Base-by-base conservation (phyloP, 1,139 yeast species). In the Suhomyces bolitotheri region DNA sequence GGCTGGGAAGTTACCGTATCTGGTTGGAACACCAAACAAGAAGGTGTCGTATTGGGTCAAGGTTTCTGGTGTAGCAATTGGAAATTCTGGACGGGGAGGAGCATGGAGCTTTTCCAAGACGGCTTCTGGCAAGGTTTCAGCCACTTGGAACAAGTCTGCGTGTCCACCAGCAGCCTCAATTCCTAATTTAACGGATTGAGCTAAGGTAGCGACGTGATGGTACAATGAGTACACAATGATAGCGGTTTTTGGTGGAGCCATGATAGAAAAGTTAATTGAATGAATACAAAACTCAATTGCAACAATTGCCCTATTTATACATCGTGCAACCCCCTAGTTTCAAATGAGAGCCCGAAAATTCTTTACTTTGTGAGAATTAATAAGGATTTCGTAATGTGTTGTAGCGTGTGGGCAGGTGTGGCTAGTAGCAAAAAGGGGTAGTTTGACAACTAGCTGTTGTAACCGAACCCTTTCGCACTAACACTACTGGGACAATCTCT, bases 151-250 rank as follows among this genome's bases (percentile, higher is more conserved):
- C 50, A 84, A 73, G 47, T 76, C 80, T 38, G 88, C 92, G 6
- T 59, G 50, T 49, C 85, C 85, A 53, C 95, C 95, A 34, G 90
- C 82, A 28, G 78, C 69, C 54, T 77, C 82, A 41, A 85, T 67
- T 56, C 95, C 96, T 44, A 67, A 69, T 66, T 80, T 76, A 55
- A 78, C 80, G 41, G 82, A 73, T 63, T 78, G 76, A 42, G 95
- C 95, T 45, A 84, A 50, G 34, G 71, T 65, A 49, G 80, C 78
- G 50, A 83, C 66, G 67, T 88, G 96, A 52, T 89, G 89, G 73
- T 85, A 87, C 56, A 82, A 64, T 36, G 96, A 78, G 77, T 88
- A 88, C 61, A 81, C 80, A 60, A 88, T 73, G 53, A 88, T 83
- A 38, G 74, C 74, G 43, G 62, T 55, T 53, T 55, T 64, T 45